Evolutionary conservation across 164 flowering plant genomes (phyloP).

Genomic region (Magnolia officinalis): DNA sequence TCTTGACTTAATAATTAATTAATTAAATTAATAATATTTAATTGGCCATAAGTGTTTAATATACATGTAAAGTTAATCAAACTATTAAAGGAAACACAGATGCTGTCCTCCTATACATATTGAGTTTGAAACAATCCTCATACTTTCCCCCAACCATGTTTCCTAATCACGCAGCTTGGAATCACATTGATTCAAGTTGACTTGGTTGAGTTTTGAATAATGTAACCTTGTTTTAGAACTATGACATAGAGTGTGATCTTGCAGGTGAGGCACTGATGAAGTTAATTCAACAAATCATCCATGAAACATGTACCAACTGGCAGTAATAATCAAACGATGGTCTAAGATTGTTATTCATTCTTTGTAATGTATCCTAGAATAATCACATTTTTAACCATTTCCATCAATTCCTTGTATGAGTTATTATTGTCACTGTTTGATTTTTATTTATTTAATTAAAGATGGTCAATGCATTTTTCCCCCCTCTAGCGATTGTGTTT

Average conservation of each 20-base stretch:
- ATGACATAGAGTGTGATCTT: not conserved
- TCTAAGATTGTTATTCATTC: not conserved
- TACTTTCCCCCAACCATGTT: too few relatives aligned
- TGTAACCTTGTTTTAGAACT: too few relatives aligned
- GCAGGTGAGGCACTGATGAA: slow-evolving; percentile 9
- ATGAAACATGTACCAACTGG: slow-evolving; percentile 9
- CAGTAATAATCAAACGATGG: not conserved
- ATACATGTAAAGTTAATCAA: too few relatives aligned
- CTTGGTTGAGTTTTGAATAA: too few relatives aligned
- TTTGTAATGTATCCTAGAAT: slow-evolving; percentile 2
- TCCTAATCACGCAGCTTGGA: too few relatives aligned
- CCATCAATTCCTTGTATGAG: not conserved
- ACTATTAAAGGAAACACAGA: too few relatives aligned
- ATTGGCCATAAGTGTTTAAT: too few relatives aligned
- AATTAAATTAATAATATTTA: too few relatives aligned
- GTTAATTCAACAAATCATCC: slow-evolving; percentile 8
- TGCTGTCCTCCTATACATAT: too few relatives aligned
- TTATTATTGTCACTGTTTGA: not conserved
- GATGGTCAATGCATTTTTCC: not conserved
- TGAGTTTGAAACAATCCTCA: too few relatives aligned
- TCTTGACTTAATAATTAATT: too few relatives aligned
- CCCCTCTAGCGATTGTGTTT: not conserved
- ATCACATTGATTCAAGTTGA: too few relatives aligned
- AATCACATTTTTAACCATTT: not conserved
- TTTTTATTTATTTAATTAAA: not conserved